A percentile compares a stretch with the other conserved stretches of the same genome.
Evolutionary conservation across 805 yeast genomes (phyloP).

Genomic region (Cyberlindnera galapagoensis): DNA sequence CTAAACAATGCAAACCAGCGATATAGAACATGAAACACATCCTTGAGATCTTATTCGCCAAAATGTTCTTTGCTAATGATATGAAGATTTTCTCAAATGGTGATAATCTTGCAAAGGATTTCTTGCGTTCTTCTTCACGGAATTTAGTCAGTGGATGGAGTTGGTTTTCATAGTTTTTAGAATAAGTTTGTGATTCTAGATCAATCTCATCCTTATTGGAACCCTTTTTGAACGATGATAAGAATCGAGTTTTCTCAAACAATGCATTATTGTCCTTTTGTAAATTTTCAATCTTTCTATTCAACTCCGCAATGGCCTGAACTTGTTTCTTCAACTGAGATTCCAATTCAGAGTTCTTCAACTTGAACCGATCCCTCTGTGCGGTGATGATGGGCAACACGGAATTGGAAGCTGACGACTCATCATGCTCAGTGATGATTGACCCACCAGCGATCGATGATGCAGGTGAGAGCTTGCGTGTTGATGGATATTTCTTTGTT

Average conservation of each 20-base stretch:
- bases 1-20: conserved; percentile 64
- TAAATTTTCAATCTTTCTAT: conserved; percentile 54
- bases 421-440: conserved; percentile 26
- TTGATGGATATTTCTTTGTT: conserved; percentile 6
- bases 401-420: conserved; percentile 31
- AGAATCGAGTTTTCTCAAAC: conserved; percentile 68
- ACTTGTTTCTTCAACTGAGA: conserved; percentile 63
- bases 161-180: conserved; percentile 63
- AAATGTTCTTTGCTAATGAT: conserved; percentile 63
- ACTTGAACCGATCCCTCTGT: conserved; percentile 89
- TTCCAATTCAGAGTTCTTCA: conserved; percentile 78
- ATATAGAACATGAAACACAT: conserved; percentile 71
- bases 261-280: conserved; percentile 72
- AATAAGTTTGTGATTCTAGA: conserved; percentile 48
- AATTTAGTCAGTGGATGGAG: conserved; percentile 81
- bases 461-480: conserved; percentile 40
- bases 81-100: conserved; percentile 75
- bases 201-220: conserved; percentile 16
- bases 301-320: conserved; percentile 48
- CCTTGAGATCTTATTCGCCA: conserved; percentile 68
- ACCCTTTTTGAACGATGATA: conserved; percentile 41
- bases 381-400: conserved; percentile 85
- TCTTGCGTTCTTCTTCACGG: conserved; percentile 67
- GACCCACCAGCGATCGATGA: conserved; percentile 42
- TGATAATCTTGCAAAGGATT: conserved; percentile 65